These are phyloP conservation scores for Arthrobotrys megalospora DNA, from an alignment of 2,329 filamentous ascomycete species.

Conservation along the genomic window DNA sequence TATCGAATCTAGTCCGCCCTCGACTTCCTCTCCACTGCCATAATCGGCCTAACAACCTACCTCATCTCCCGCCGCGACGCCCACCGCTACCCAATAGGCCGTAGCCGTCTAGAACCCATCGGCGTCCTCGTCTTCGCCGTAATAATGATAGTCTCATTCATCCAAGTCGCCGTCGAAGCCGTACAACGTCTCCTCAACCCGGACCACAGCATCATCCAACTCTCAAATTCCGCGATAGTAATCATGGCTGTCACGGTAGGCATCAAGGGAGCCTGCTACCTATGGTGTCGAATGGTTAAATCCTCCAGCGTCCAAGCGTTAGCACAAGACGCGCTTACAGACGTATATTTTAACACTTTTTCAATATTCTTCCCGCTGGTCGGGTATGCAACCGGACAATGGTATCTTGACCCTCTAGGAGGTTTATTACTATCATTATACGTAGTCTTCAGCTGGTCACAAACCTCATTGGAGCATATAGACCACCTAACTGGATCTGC, in stretches of 20 bases:
- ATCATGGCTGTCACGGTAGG: constrained; percentile 88
- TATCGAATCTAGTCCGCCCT: constrained; percentile 71
- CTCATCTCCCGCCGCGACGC: constrained; percentile 80
- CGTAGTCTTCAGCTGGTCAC: constrained; percentile 84
- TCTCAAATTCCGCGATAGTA: constrained; percentile 76
- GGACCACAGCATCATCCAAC: constrained; percentile 79
- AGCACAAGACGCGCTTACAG: constrained; percentile 74
- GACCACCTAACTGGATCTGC: constrained; percentile 84
- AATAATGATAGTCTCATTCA: constrained; percentile 88
- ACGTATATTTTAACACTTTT: constrained; percentile 81
- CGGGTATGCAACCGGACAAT: constrained; percentile 71
- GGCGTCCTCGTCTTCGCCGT: constrained; percentile 86
- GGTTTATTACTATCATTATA: constrained; percentile 83
- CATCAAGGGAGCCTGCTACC: constrained; percentile 85
- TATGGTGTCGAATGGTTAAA: constrained; percentile 88
- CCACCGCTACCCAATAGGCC: constrained; percentile 83
- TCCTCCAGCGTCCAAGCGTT: constrained; percentile 89
- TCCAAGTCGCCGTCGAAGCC: constrained; percentile 81
- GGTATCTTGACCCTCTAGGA: constrained; percentile 87
- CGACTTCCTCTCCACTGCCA: constrained; percentile 85
- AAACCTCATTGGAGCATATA: constrained; percentile 82
- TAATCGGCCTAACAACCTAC: constrained; percentile 76
- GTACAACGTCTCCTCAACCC: constrained; percentile 75
- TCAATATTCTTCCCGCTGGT: constrained; percentile 82
- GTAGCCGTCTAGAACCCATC: constrained; percentile 82